These are phyloP conservation scores for Globisporangium paddicum DNA, from an alignment of 352 stramenopile species.

Conservation along the genomic window DNA sequence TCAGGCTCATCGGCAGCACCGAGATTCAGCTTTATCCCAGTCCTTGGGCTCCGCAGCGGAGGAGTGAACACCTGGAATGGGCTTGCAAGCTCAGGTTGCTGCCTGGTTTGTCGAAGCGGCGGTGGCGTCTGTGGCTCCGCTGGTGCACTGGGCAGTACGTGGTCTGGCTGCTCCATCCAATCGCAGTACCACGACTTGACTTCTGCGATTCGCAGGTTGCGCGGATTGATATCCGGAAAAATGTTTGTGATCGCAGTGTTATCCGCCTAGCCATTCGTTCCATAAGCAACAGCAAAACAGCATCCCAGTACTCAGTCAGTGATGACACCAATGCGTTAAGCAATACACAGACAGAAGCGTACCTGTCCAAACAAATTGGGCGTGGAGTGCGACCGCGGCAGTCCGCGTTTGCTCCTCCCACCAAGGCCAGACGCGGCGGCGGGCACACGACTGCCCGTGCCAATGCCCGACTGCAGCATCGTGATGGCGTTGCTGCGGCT, in stretches of 20 bases:
- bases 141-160: background rate
- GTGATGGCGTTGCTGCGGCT: conserved; percentile 10
- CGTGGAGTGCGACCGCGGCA: conserved; percentile 21
- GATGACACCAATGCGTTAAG: background rate
- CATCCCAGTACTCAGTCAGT: too few relatives aligned
- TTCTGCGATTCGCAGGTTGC: conserved; percentile 76
- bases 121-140: background rate
- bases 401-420: conserved; percentile 3
- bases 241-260: conserved; percentile 59
- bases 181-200: conserved; percentile 74
- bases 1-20: background rate
- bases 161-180: conserved; percentile 58
- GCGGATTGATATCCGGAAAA: conserved; percentile 76
- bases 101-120: background rate
- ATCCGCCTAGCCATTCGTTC: conserved; percentile 20
- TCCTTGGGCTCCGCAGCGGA: background rate
- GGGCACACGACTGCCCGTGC: conserved; percentile 1
- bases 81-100: background rate
- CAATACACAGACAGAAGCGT: background rate
- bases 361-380: conserved; percentile 20
- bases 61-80: conserved; percentile 4
- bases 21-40: too few relatives aligned
- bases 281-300: background rate
- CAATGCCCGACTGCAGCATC: conserved; percentile 8
- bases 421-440: background rate